phyloP scores from a whole-genome alignment of 75 land plant species.

The Adiantum capillusveneris region DNA sequence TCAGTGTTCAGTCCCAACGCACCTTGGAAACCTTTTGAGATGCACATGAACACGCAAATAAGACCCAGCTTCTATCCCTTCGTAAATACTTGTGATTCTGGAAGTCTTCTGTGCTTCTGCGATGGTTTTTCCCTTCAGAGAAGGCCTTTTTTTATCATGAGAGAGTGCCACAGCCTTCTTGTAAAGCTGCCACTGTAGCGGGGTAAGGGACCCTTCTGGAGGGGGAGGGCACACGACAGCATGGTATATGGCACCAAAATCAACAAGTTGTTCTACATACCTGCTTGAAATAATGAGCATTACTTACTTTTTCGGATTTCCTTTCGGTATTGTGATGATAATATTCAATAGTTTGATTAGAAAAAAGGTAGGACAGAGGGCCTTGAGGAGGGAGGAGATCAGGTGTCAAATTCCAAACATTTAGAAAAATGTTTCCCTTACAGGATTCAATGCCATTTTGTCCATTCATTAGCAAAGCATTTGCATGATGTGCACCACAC shows the following conservation, averaged over 20 bases:
- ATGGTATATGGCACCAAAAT: conserved; percentile 88
- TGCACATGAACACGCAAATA: conserved; percentile 94
- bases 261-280: conserved; percentile 90
- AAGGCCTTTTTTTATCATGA: conserved; percentile 46
- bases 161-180: conserved; percentile 50
- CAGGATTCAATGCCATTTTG: too few species aligned
- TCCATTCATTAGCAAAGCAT: too few species aligned
- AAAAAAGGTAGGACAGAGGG: neutral
- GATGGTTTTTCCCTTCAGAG: conserved; percentile 83
- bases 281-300: conserved; percentile 17
- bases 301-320: too few species aligned
- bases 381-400: too few species aligned
- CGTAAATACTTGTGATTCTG: conserved; percentile 46
- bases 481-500: too few species aligned
- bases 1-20: too few species aligned
- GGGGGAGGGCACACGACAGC: conserved; percentile 88
- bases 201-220: conserved; percentile 53
- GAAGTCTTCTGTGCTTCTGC: conserved; percentile 87
- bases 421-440: too few species aligned
- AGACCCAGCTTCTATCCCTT: conserved; percentile 77
- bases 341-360: neutral
- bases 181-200: conserved; percentile 59
- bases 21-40: conserved; percentile 95
- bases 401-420: too few species aligned
- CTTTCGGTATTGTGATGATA: neutral